A percentile compares a stretch with the other conserved stretches of the same genome.
phyloP scores from a whole-genome alignment of 495 filamentous ascomycete genomes.

The Letharia lupina region DNA sequence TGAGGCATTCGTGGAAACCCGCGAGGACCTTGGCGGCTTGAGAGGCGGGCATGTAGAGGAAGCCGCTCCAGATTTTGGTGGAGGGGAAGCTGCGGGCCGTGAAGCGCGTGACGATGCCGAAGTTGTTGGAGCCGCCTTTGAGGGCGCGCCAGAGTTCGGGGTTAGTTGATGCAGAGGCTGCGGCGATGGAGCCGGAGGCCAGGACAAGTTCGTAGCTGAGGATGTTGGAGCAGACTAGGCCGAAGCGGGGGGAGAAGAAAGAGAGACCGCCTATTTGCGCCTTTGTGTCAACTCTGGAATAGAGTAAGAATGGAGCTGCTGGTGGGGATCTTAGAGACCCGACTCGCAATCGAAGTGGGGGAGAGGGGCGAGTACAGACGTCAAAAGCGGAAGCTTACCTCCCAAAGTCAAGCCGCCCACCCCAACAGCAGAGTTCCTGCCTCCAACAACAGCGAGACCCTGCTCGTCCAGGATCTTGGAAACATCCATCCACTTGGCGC shows the following conservation, averaged over 20 bases:
- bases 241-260: constrained; percentile 30
- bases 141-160: constrained; percentile 45
- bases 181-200: constrained; percentile 25
- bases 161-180: constrained; percentile 23
- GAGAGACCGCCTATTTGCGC: constrained; percentile 28
- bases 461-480: constrained; percentile 32
- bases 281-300: constrained; percentile 16
- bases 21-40: constrained; percentile 26
- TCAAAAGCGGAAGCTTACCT: constrained; percentile 24
- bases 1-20: constrained; percentile 25
- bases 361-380: constrained; percentile 12
- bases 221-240: constrained; percentile 32
- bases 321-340: not conserved
- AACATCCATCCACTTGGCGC: constrained; percentile 37
- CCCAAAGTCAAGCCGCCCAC: constrained; percentile 34
- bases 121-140: constrained; percentile 46
- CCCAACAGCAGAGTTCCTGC: constrained; percentile 31
- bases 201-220: constrained; percentile 31
- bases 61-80: constrained; percentile 45
- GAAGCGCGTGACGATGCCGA: constrained; percentile 40
- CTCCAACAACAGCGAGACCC: constrained; percentile 32
- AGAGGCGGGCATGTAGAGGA: constrained; percentile 28
- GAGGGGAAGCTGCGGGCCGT: constrained; percentile 22
- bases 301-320: not conserved
- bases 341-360: too few relatives aligned